Base-by-base conservation (phyloP, 192 early-diverging fungal genomes). In the Umbelopsis sp. region DNA sequence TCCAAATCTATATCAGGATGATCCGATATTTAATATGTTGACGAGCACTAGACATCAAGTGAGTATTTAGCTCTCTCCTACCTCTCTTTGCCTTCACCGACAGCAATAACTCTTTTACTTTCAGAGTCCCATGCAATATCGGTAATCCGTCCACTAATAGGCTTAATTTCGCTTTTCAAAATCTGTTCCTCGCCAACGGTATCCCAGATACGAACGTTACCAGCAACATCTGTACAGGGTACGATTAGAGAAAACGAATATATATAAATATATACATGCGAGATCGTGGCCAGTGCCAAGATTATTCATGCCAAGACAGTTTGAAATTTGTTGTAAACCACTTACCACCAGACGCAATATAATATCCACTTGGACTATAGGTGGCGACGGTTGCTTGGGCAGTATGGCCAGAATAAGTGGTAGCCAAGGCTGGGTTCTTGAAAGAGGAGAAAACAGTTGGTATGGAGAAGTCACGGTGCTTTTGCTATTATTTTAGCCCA, bases 191-290 rank as follows among this genome's bases (percentile, higher is more conserved):
- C 88, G 70, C 89, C 86, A 4, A 91, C 81, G 20, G 93, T 87
- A 73, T 97, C 97, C 97, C 97, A 99, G 50, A 99, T 91, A 38
- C 95, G 88, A 50, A 99, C 89, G 77, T 95, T 96, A 44, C 97
- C 97, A 56, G 85, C 71, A n/a, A 86, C 85, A 76, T 96, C 92
- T 75, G 43, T 38, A 56, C 36, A 8, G 4, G 4, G 36, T 38
- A 41, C 12, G 38, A 41, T n/a, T n/a, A 68, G 65, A 31, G 47
- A 43, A 31, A 9, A 70, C 36, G 24, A 72, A 38, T 68, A 25
- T 32, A 36, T 53, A 20, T 22, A 34, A 17, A 44, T 56, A 1
- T 11, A 20, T 10, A 24, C 4, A 2, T 4, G 8, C 24, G 17
- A 65, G 24, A 20, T 20, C 4, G 59, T 10, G 29, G n/a, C 17